Conservation (phyloP, 164 flowering plant species). For the Nymphaea thermarum region DNA sequence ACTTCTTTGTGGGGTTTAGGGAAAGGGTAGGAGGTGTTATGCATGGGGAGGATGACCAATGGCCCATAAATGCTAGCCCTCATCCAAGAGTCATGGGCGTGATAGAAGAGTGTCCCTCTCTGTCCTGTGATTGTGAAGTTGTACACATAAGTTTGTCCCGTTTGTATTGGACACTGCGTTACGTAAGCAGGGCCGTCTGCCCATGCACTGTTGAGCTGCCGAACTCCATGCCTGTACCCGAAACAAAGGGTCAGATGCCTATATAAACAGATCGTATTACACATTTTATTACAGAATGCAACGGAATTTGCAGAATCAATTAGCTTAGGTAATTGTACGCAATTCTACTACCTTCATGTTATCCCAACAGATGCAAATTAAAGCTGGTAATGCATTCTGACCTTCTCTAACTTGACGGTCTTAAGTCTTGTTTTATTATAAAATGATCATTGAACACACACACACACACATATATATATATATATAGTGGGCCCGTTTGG, state of each 20-base stretch:
- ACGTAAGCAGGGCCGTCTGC: slow-evolving; percentile 49
- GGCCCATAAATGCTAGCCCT: slow-evolving; percentile 44
- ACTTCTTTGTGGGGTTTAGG: slow-evolving; percentile 39
- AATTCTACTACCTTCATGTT: too few species aligned
- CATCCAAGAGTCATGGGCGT: slow-evolving; percentile 49
- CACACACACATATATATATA: too few species aligned
- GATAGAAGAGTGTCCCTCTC: slow-evolving; percentile 51
- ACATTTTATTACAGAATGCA: not conserved
- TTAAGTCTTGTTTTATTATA: too few species aligned
- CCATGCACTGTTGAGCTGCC: slow-evolving; percentile 41
- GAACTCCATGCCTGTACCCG: slow-evolving; percentile 43
- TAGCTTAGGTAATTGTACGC: not conserved
- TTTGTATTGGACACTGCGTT: slow-evolving; percentile 51
- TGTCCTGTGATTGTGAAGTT: slow-evolving; percentile 48
- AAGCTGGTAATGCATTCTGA: too few species aligned
- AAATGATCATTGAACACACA: too few species aligned
- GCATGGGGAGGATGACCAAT: slow-evolving; percentile 38
- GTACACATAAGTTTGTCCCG: slow-evolving; percentile 31
- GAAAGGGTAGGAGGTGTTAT: slow-evolving; percentile 33
- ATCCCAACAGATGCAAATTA: too few species aligned
- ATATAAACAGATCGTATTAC: not conserved
- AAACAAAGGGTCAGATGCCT: not conserved
- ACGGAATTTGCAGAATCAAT: not conserved
- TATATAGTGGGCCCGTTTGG: not conserved
- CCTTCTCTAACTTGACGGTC: too few species aligned